Evolutionary conservation across 768 basidiomycete genomes (phyloP), one percentile per base, ranked within the genome.

Genomic region (Asterophora lycoperdoides): DNA sequence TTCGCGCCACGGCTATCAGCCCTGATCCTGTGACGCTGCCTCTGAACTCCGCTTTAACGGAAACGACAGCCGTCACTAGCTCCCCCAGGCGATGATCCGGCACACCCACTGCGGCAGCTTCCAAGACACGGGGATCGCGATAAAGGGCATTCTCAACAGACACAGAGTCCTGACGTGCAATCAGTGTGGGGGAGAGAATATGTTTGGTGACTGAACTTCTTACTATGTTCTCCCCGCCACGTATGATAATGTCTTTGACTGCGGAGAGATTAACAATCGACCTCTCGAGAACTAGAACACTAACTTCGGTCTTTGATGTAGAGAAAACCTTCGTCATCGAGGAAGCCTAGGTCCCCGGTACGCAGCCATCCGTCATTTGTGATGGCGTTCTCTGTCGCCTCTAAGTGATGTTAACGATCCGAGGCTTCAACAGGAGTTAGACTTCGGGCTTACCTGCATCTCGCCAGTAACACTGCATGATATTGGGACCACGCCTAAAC

Each of bases 171-270:
- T 81, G 48, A 35, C 8, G 49, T 29, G 15, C 41, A 35, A 23
- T 40, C 23, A 30, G n/a, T 1, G 14, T 32, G n/a, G n/a, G n/a
- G n/a, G n/a, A n/a, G 29, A 14, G 38, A 36, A 14, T 17, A 38
- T 1, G 19, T 30, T n/a, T n/a, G 4, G 8, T 14, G 9, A n/a
- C 19, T 32, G 9, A 13, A 20, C n/a, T 20, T 26, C 63, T 78
- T 78, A 52, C 54, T 46, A 84, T 77, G 57, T 83, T 83, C 62
- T 84, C 81, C 38, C 81, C 81, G 18, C 81, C 80, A 32, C 80
- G 70, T 51, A 82, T 79, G 46, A 83, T 83, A 46, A 83, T 72
- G 56, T 83, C 81, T 62, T 83, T 82, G 18, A 79, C 81, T 77
- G 44, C 5, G 7, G 9, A 20, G 26, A 35, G 43, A 8, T 8